These are phyloP conservation scores for Mycena chlorophos DNA, from an alignment of 768 basidiomycete species.

Conservation along the genomic window DNA sequence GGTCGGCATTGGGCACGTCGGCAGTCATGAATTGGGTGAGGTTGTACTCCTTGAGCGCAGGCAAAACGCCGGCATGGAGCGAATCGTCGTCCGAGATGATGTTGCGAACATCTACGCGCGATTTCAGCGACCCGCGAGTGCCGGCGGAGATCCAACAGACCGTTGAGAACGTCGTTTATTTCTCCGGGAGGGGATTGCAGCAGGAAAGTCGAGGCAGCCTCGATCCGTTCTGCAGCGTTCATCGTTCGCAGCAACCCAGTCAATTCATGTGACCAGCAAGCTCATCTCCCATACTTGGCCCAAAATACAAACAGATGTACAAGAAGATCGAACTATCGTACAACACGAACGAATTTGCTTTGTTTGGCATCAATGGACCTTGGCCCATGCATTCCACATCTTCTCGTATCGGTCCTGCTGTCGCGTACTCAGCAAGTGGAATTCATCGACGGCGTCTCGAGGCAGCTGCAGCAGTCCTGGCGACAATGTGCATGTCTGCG, in stretches of 20 bases:
- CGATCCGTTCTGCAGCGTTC: constrained; percentile 64
- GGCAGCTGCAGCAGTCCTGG: constrained; percentile 68
- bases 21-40: constrained; percentile 84
- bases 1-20: constrained; percentile 72
- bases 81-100: constrained; percentile 85
- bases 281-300: background rate
- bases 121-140: constrained; percentile 11
- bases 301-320: background rate
- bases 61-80: constrained; percentile 76
- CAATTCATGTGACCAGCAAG: background rate
- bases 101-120: constrained; percentile 74
- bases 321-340: constrained; percentile 1
- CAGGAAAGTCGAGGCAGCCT: constrained; percentile 75
- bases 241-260: constrained; percentile 37
- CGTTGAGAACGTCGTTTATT: constrained; percentile 94
- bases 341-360: background rate
- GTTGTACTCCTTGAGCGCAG: constrained; percentile 83
- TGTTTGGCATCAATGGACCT: constrained; percentile 1
- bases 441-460: constrained; percentile 57
- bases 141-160: constrained; percentile 39
- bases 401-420: constrained; percentile 58
- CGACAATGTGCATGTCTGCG: constrained; percentile 31
- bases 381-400: constrained; percentile 53
- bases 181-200: constrained; percentile 93
- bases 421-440: constrained; percentile 50